These are phyloP conservation scores for Fusarium torulosum DNA, from an alignment of 2,329 filamentous ascomycete species.

Conservation along the genomic window DNA sequence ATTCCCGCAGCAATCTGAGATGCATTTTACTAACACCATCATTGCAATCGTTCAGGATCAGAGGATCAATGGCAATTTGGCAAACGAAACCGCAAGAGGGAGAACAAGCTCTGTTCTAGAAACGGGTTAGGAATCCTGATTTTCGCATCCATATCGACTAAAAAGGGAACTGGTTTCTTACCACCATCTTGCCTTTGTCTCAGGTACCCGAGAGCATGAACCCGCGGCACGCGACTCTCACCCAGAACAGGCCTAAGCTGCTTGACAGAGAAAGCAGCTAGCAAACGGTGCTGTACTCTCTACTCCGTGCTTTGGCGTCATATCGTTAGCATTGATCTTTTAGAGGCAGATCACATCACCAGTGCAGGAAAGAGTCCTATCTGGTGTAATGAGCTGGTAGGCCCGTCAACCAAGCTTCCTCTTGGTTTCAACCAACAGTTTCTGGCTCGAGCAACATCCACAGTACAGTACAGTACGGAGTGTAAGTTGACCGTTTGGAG, in stretches of 20 bases:
- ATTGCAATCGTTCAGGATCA: neutral
- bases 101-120: neutral
- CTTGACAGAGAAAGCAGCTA: neutral
- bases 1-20: neutral
- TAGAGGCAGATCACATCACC: neutral
- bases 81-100: neutral
- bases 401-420: neutral
- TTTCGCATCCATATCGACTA: constrained; percentile 4
- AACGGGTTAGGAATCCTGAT: constrained; percentile 4
- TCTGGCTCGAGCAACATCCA: constrained; percentile 1
- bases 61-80: neutral
- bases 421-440: neutral
- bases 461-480: neutral
- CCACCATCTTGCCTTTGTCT: constrained; percentile 12
- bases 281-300: neutral
- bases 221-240: constrained; percentile 39
- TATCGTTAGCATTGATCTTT: neutral
- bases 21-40: neutral
- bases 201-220: constrained; percentile 27
- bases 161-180: neutral
- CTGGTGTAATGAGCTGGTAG: neutral
- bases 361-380: neutral
- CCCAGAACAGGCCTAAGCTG: constrained; percentile 10
- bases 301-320: constrained; percentile 1
- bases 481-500: neutral